A percentile compares a stretch with the other conserved stretches of the same genome.
These are phyloP conservation scores for Monilinia aucupariae DNA, from an alignment of 2,329 filamentous ascomycete species.

Conservation along the genomic window DNA sequence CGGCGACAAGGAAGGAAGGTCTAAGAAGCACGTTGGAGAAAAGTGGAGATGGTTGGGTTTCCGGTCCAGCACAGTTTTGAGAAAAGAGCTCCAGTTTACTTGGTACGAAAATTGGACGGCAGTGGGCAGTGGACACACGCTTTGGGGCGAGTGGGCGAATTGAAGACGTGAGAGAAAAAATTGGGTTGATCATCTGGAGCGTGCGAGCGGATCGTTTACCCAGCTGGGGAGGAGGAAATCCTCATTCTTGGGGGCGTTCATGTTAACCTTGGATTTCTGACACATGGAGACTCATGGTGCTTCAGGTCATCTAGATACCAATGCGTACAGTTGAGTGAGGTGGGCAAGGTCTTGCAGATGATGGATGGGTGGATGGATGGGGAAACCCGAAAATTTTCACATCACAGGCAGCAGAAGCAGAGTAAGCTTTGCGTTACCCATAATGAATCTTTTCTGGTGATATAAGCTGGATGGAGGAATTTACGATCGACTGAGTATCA, in stretches of 20 bases:
- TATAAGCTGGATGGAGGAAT: neutral
- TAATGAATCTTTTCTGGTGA: neutral
- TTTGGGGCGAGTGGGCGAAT: neutral
- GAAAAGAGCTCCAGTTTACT: conserved; percentile 1
- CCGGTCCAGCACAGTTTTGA: too few relatives aligned
- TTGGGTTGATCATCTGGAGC: conserved; percentile 15
- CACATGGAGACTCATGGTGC: neutral
- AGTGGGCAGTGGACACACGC: too few relatives aligned
- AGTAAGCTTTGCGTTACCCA: conserved; percentile 7
- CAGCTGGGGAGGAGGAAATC: conserved; percentile 13
- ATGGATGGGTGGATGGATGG: neutral
- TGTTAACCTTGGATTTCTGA: neutral
- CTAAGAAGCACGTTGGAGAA: conserved; percentile 1
- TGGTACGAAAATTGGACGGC: neutral
- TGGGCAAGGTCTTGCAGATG: too few relatives aligned
- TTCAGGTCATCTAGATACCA: neutral
- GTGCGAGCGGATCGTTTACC: conserved; percentile 6
- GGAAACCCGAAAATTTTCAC: neutral
- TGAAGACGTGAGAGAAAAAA: too few relatives aligned
- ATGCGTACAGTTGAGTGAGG: too few relatives aligned
- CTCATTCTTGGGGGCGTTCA: conserved; percentile 7
- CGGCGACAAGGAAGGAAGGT: neutral
- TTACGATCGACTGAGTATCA: neutral
- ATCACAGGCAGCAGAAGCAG: neutral
- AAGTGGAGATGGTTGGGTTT: neutral